These are phyloP conservation scores for Apiospora hydei DNA, from an alignment of 2,329 filamentous ascomycete genomes.

Conservation along the genomic window DNA sequence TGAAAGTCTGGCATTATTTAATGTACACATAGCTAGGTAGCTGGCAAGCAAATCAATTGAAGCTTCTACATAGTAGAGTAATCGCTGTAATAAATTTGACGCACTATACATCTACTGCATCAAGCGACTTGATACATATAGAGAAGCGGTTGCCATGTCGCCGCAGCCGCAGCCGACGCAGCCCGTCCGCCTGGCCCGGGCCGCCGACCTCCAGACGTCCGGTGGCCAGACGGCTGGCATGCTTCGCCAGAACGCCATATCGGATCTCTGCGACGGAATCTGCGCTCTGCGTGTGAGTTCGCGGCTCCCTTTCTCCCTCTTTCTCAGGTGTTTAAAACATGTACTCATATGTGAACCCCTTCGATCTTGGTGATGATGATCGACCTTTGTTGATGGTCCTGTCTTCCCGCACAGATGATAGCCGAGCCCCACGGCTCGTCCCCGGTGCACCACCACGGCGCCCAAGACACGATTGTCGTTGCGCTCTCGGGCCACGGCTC, in stretches of 20 bases:
- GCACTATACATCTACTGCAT: background rate
- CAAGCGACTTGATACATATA: background rate
- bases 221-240: slow-evolving; percentile 61
- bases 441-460: slow-evolving; percentile 61
- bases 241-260: slow-evolving; percentile 55
- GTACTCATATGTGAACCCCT: background rate
- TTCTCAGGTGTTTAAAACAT: background rate
- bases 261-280: slow-evolving; percentile 54
- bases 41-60: background rate
- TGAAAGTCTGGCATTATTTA: background rate
- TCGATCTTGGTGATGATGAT: background rate
- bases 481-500: slow-evolving; percentile 55
- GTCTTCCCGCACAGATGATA: slow-evolving; percentile 25
- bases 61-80: background rate
- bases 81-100: background rate
- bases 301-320: too few relatives aligned
- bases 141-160: background rate
- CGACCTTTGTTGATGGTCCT: background rate
- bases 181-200: slow-evolving; percentile 46
- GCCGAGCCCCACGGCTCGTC: slow-evolving; percentile 46
- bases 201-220: slow-evolving; percentile 44
- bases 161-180: slow-evolving; percentile 36
- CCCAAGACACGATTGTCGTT: slow-evolving; percentile 61
- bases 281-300: slow-evolving; percentile 51
- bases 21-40: background rate